Evolutionary conservation across 202 grass and related monocot genomes (phyloP), one percentile per base, ranked within the genome.

Genomic region (Zoysia matrella): DNA sequence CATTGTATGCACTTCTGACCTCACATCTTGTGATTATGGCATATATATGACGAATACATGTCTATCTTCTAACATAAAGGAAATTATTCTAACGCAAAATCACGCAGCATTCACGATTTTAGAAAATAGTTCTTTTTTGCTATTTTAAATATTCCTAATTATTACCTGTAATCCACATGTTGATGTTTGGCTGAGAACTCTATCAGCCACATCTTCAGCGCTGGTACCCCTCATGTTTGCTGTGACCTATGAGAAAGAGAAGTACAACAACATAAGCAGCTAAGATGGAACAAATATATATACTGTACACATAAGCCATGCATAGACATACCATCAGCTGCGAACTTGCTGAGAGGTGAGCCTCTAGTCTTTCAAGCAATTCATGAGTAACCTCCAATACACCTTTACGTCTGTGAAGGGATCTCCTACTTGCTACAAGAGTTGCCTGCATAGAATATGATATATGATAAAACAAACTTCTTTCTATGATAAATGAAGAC

Each of bases 301-400:
- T 60, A 18, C 2, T 79, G 22, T 62, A 39, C 3, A 39, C 18
- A 62, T 52, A 87, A 70, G 77, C n/a, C 8, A 83, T 72, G 65
- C 73, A 58, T 69, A 60, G 7, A 52, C 67, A 53, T 86, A 99
- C 96, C 93, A 95, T 90, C 54, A 96, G 69, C 40, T 94, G 74
- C 47, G 83, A 60, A 73, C 86, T 85, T 8, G 96, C 91, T 90
- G 73, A 83, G 67, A 99, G 91, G 79, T 99, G 96, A 80, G 96
- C 96, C 76, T 99, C 96, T 41, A 99, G 71, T 89, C 96, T 93
- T 89, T 99, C 96, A 73, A 96, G 96, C 80, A 99, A 90, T 78
- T 99, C 93, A 83, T 92, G 96, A 7, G 96, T 96, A 82, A 99
- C 82, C 87, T 92, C 93, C 64, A 99, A 79, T 54, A 89, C 85